Conservation (phyloP, 495 filamentous ascomycete genomes). For the Parathielavia hyrcaniae region DNA sequence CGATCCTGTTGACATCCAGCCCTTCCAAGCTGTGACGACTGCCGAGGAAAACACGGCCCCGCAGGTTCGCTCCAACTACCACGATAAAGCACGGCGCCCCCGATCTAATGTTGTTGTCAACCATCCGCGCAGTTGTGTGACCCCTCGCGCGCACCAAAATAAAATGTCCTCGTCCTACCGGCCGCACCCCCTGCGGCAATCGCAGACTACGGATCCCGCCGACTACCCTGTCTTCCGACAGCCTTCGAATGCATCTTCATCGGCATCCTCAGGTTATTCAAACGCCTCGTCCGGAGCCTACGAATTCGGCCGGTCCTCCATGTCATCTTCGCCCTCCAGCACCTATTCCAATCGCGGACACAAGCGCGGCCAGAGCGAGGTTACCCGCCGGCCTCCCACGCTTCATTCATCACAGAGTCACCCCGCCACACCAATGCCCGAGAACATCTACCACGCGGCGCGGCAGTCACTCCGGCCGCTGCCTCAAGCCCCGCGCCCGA, state of each 20-base stretch:
- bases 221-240: conserved; percentile 63
- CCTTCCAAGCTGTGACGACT: conserved; percentile 2
- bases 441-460: conserved; percentile 59
- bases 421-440: conserved; percentile 43
- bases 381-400: conserved; percentile 42
- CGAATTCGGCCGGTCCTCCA: conserved; percentile 54
- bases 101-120: conserved; percentile 24
- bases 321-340: conserved; percentile 71
- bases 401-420: conserved; percentile 34
- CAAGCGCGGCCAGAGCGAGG: conserved; percentile 73
- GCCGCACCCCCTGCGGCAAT: conserved; percentile 53
- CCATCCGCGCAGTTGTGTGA: conserved; percentile 9
- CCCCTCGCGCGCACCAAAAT: conserved; percentile 2
- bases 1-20: conserved; percentile 2
- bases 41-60: conserved; percentile 4
- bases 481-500: conserved; percentile 54
- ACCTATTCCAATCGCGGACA: conserved; percentile 51
- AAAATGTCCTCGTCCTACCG: conserved; percentile 41
- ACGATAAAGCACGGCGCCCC: conserved; percentile 10
- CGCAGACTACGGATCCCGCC: conserved; percentile 51
- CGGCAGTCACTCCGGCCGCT: conserved; percentile 74
- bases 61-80: conserved; percentile 9
- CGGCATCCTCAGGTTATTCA: conserved; percentile 68
- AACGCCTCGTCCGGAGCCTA: conserved; percentile 56
- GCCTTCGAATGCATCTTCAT: conserved; percentile 70